Evolutionary conservation across 345 rosid species (phyloP).

Genomic region (Conringia planisiliqua): DNA sequence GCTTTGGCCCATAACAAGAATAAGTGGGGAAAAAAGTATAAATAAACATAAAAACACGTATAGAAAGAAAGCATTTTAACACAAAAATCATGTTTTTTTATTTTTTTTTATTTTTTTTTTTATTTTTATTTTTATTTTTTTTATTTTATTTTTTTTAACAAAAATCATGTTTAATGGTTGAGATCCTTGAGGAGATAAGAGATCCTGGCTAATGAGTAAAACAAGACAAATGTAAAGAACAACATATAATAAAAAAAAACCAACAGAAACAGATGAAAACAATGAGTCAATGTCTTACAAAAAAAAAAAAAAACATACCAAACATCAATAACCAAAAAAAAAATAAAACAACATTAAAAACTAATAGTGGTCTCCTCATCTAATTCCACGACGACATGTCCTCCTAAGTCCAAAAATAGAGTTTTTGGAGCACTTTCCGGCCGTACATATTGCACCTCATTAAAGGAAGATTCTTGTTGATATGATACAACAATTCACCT

Average conservation of each 20-base stretch:
- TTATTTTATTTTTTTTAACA: no score
- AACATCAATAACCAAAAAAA: not conserved
- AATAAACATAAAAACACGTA: not conserved
- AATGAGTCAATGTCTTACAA: not conserved
- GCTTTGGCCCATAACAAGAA: not conserved
- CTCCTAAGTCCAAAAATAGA: not conserved
- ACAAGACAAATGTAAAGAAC: not conserved
- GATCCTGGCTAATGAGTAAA: not conserved
- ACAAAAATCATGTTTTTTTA: no score
- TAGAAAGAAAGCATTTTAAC: no score
- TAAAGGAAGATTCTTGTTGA: constrained; percentile 24
- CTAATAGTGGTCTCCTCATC: not conserved
- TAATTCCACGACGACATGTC: not conserved
- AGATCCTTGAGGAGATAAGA: not conserved
- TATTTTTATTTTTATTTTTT: no score
- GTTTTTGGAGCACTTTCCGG: constrained; percentile 42
- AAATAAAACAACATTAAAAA: no score
- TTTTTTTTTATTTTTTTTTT: no score
- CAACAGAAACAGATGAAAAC: not conserved
- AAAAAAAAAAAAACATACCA: not conserved
- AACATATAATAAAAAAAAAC: no score
- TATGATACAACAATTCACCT: constrained; percentile 6
- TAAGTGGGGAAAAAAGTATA: not conserved
- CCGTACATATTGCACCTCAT: constrained; percentile 59
- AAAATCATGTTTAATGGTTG: not conserved